Evolutionary conservation across 176 grass and related monocot species (phyloP), one percentile per base, ranked within the genome.

Genomic region (Paspalum notatum): DNA sequence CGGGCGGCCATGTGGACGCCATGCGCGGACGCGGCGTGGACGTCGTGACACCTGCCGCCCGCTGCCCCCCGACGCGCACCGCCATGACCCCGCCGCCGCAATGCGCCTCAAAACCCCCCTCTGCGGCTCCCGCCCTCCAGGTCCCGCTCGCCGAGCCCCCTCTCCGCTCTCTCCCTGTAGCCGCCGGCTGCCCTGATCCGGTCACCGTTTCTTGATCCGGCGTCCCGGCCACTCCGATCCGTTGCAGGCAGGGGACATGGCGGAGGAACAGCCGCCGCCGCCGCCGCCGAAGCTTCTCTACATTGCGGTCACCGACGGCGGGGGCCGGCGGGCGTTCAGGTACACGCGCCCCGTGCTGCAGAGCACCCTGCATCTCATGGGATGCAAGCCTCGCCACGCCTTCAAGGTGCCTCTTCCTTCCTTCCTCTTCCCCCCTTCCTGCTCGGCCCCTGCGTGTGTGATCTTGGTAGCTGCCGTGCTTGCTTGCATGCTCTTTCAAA

Each of bases 291-390:
- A 93, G 80, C 86, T 98, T 38, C 90, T 98, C 59, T 93, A 99
- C 89, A 88, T 99, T 84, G 96, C 90, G 38, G 84, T 95, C 74
- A 39, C 74, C 75, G 95, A 97, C 76, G 87, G 66, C 20, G 82
- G 37, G 8, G 80, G 63, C 15, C 71, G 87, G 15, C 48, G 87
- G 21, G 49, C 84, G 75, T 99, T 99, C 80, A 76, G 96, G 50
- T 95, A 99, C 90, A 93, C 92, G 25, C 88, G 96, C 48, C 78
- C 88, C 18, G 90, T 95, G 51, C 88, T 95, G 54, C 96, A 99
- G 86, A 90, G 96, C 92, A 91, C 96, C 48, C 90, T 99, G 56
- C 96, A 99, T 77, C 90, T 99, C 78, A 99, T 95, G 96, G 96
- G 96, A 9, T 99, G 96, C 90, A 99, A 99, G 76, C 86, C 96